A percentile compares a stretch with the other conserved stretches of the same genome.
phyloP scores from a whole-genome alignment of 768 basidiomycete genomes.

The Russula sp. region DNA sequence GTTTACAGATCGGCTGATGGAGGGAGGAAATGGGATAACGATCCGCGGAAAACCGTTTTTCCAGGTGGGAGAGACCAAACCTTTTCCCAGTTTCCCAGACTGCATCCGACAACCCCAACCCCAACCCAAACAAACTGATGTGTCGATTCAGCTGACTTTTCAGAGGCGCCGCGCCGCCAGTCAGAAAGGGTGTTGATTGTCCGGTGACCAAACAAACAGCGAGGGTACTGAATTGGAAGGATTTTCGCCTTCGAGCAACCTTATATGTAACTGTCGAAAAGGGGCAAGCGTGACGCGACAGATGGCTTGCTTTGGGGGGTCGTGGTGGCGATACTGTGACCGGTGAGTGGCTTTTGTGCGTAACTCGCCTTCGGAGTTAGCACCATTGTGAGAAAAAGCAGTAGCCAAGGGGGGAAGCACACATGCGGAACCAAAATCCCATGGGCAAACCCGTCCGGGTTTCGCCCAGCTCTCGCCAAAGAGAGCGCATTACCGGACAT shows the following conservation, averaged over 20 bases:
- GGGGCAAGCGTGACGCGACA: constrained; percentile 5
- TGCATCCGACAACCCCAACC: constrained; percentile 2
- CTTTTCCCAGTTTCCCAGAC: background rate
- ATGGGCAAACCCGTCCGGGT: constrained; percentile 13
- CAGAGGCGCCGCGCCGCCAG: constrained; percentile 9
- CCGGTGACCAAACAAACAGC: constrained; percentile 29
- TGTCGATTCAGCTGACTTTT: constrained; percentile 8
- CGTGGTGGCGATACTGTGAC: constrained; percentile 13
- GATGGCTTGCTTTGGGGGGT: constrained; percentile 4
- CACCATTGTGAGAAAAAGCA: constrained; percentile 22
- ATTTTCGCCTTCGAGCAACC: constrained; percentile 31
- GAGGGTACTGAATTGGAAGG: constrained; percentile 29
- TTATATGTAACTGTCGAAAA: constrained; percentile 22
- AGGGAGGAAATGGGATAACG: constrained; percentile 22
- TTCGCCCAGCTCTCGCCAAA: constrained; percentile 4
- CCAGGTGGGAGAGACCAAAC: background rate
- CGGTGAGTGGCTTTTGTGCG: background rate
- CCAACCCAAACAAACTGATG: background rate
- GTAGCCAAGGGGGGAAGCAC: constrained; percentile 2
- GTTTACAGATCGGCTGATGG: constrained; percentile 23
- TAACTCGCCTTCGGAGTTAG: constrained; percentile 12
- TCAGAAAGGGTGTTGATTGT: too few species aligned
- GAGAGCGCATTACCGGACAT: constrained; percentile 10
- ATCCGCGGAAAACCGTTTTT: constrained; percentile 12
- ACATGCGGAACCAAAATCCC: constrained; percentile 10